These are phyloP conservation scores for Psilocybe subaeruginosa DNA, from an alignment of 768 basidiomycete genomes.

Conservation along the genomic window DNA sequence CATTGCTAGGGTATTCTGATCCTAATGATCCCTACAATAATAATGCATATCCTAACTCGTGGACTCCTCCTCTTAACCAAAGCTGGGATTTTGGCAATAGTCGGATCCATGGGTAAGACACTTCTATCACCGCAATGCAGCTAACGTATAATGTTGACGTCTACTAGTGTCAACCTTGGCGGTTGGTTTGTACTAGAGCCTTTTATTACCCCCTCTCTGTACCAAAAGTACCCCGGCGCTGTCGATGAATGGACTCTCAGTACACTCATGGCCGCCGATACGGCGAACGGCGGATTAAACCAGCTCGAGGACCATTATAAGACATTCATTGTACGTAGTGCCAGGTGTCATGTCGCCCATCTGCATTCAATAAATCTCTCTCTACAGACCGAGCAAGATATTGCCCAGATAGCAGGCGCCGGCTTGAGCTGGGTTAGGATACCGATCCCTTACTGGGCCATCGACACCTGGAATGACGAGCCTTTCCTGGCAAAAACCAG, in stretches of 20 bases:
- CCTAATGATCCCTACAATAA: conserved; percentile 78
- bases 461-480: conserved; percentile 71
- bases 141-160: conserved; percentile 2
- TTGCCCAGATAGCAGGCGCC: conserved; percentile 87
- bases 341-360: background rate
- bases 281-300: conserved; percentile 60
- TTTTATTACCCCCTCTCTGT: conserved; percentile 70
- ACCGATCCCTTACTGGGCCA: conserved; percentile 87
- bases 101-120: conserved; percentile 40
- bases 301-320: conserved; percentile 78
- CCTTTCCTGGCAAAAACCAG: conserved; percentile 76
- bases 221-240: conserved; percentile 57
- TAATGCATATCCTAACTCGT: conserved; percentile 73
- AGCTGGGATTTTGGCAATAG: conserved; percentile 73
- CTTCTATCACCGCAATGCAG: conserved; percentile 3
- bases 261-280: conserved; percentile 65
- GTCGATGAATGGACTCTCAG: conserved; percentile 74
- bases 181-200: conserved; percentile 81
- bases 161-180: conserved; percentile 69
- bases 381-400: conserved; percentile 85
- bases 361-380: background rate
- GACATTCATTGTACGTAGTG: conserved; percentile 72
- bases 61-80: conserved; percentile 79
- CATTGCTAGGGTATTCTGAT: conserved; percentile 58
- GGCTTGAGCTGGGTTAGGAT: conserved; percentile 87